Conservation (phyloP, 2,329 filamentous ascomycete genomes). For the Epichloe scottii region DNA sequence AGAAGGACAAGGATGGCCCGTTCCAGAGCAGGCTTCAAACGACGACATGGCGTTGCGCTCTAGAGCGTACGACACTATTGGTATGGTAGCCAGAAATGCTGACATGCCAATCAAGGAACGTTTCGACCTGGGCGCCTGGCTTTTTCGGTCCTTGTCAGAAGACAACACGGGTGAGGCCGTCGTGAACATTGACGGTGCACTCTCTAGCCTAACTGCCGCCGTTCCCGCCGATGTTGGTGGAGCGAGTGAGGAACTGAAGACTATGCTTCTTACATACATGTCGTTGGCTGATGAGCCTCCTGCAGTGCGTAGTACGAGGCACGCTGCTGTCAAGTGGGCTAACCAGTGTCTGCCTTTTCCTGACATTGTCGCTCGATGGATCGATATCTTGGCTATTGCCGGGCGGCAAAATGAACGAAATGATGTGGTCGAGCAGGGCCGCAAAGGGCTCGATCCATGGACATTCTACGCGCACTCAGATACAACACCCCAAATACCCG, state of each 20-base stretch:
- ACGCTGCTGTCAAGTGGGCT: constrained; percentile 76
- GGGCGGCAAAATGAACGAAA: constrained; percentile 55
- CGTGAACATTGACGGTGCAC: constrained; percentile 77
- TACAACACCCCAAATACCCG: constrained; percentile 28
- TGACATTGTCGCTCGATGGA: constrained; percentile 72
- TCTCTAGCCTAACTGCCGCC: constrained; percentile 56
- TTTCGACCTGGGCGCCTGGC: constrained; percentile 51
- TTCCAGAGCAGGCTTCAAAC: constrained; percentile 41
- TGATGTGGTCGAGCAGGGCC: constrained; percentile 82
- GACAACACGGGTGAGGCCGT: constrained; percentile 66
- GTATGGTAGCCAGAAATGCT: constrained; percentile 59
- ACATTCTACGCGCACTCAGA: constrained; percentile 34
- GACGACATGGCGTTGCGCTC: constrained; percentile 58
- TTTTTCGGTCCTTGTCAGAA: constrained; percentile 72
- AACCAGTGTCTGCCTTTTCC: constrained; percentile 75
- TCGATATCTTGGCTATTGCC: constrained; percentile 70
- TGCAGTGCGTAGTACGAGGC: constrained; percentile 62
- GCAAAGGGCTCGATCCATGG: constrained; percentile 68
- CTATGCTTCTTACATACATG: constrained; percentile 59
- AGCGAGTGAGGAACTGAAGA: constrained; percentile 24
- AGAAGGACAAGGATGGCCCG: constrained; percentile 72
- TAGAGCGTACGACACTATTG: constrained; percentile 83
- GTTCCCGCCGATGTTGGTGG: constrained; percentile 24
- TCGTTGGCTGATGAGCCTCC: constrained; percentile 33
- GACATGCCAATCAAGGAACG: constrained; percentile 41